Evolutionary conservation across 495 filamentous ascomycete species (phyloP), one percentile per base, ranked within the genome.

Genomic region (Aspergillus affinis): DNA sequence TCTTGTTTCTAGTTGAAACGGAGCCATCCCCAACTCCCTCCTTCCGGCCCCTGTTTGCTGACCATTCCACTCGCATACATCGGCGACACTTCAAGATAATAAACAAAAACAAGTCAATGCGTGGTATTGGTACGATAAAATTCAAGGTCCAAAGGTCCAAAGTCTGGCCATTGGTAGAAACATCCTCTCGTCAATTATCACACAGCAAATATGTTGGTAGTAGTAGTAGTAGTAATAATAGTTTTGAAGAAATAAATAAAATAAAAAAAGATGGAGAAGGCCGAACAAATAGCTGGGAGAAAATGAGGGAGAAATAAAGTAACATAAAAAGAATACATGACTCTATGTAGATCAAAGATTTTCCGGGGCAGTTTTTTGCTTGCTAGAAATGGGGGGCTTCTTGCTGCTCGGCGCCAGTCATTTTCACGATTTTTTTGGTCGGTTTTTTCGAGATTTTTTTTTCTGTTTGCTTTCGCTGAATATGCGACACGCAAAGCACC

Each of bases 301-400:
- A 51, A 58, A 56, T 50, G 50, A 51, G 26, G 7, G 61, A 55
- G 51, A 46, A 60, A 61, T 58, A 57, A 52, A 46, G 47, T 48
- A 15, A 48, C 19, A 27, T 27, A 19, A 54, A 60, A 63, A 54
- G 30, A 59, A 60, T 64, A 64, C 59, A 64, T 54, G 59, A 46
- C 26, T 60, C 58, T 58, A 57, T 23, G 23, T 36, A 13, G 13
- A 13, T 12, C 36, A 41, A 13, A 32, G 13, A 10, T 60, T 54
- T 62, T 58, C 54, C 48, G 26, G n/a, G 27, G 27, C 30, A 21
- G 36, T 61, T 57, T 58, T 61, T 55, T 55, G 58, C 50, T 19
- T 56, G 27, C 52, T 59, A n/a, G 45, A 41, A 41, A 41, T 15
- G 36, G 36, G 10, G 36, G 36, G 1, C 36, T 41, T 13, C 12